Conservation (phyloP, 352 stramenopile species). For the Globisporangium radiosum region DNA sequence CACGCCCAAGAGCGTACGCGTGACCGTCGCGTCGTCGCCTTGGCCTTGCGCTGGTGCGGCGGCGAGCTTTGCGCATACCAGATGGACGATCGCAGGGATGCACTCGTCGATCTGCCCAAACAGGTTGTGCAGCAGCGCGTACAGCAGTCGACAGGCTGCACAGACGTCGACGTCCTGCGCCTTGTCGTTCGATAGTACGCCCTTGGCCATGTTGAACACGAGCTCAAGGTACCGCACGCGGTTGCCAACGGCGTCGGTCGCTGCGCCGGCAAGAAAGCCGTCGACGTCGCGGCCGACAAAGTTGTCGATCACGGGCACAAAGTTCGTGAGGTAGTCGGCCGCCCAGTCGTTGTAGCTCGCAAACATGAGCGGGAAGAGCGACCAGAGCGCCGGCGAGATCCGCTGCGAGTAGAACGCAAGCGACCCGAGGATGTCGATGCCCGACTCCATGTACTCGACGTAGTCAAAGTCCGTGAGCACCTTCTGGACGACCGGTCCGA, state of each 20-base stretch:
- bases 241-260: conserved; percentile 31
- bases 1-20: conserved; percentile 85
- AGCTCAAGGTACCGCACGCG: conserved; percentile 70
- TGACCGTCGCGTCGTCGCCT: conserved; percentile 36
- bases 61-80: conserved; percentile 55
- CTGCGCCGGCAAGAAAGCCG: conserved; percentile 51
- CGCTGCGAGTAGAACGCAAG: conserved; percentile 93
- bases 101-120: conserved; percentile 78
- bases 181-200: conserved; percentile 54
- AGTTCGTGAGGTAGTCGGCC: conserved; percentile 95
- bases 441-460: conserved; percentile 96
- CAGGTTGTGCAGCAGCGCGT: conserved; percentile 80
- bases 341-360: conserved; percentile 93
- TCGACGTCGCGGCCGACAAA: conserved; percentile 88
- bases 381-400: conserved; percentile 92
- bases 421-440: conserved; percentile 94
- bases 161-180: conserved; percentile 70
- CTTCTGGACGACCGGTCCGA: conserved; percentile 93
- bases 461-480: conserved; percentile 95
- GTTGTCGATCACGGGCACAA: conserved; percentile 95
- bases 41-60: conserved; percentile 29
- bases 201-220: conserved; percentile 74
- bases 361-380: conserved; percentile 96
- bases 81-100: conserved; percentile 64
- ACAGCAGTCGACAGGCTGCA: conserved; percentile 64